These are phyloP conservation scores for Lactarius sp. DNA, from an alignment of 768 basidiomycete genomes.

Conservation along the genomic window DNA sequence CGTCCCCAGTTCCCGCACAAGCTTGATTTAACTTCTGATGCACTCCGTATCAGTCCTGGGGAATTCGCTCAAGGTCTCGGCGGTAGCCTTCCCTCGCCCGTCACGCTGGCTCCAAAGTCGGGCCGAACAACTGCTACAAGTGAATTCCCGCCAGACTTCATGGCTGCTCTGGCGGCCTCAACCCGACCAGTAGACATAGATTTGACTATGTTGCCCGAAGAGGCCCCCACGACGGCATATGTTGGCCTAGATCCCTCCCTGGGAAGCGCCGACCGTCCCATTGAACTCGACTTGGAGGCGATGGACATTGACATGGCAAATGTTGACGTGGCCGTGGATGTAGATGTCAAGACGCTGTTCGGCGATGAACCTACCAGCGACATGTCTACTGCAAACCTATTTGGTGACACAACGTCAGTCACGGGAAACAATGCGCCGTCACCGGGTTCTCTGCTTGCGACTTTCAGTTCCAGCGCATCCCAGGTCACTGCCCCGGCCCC, in stretches of 20 bases:
- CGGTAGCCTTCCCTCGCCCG: slow-evolving; percentile 67
- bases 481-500: slow-evolving; percentile 22
- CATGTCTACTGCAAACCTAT: slow-evolving; percentile 27
- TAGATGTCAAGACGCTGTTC: slow-evolving; percentile 37
- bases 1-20: slow-evolving; percentile 67
- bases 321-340: slow-evolving; percentile 36
- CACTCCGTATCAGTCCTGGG: slow-evolving; percentile 60
- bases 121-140: slow-evolving; percentile 46
- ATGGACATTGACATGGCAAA: slow-evolving; percentile 54
- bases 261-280: slow-evolving; percentile 73
- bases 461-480: slow-evolving; percentile 8
- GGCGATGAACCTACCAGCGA: slow-evolving; percentile 39
- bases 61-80: slow-evolving; percentile 54
- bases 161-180: slow-evolving; percentile 48
- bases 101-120: slow-evolving; percentile 77
- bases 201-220: slow-evolving; percentile 36
- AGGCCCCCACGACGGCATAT: slow-evolving; percentile 31
- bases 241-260: slow-evolving; percentile 35
- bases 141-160: slow-evolving; percentile 53
- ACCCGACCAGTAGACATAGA: slow-evolving; percentile 50
- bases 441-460: slow-evolving; percentile 24
- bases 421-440: slow-evolving; percentile 24
- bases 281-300: slow-evolving; percentile 74
- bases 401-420: slow-evolving; percentile 19
- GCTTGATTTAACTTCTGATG: slow-evolving; percentile 71